Base-by-base conservation (phyloP, 2,329 filamentous ascomycete genomes). In the Colletotrichum tropicicola region DNA sequence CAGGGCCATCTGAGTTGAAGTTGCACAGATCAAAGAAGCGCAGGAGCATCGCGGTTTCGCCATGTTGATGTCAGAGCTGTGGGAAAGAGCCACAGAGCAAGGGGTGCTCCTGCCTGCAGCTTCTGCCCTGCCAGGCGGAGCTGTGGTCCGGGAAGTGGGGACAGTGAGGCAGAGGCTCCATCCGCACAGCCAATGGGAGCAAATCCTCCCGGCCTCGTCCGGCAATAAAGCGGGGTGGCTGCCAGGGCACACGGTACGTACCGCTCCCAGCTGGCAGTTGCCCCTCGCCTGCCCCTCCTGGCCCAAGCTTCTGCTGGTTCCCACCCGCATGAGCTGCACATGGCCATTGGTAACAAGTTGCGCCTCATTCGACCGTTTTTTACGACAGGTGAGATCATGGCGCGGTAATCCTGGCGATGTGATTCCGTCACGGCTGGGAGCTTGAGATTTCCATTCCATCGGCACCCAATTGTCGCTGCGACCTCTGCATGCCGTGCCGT, bases 31-130 rank as follows among this genome's bases (percentile, higher is more conserved):
- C 56, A 60, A 48, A 27, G 21, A 62, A 47, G 37, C 25, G 57
- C 61, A 43, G 56, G 35, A n/a, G 27, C 43, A 55, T 54, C 54
- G 47, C 13, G 17, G 55, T 64, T 65, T 60, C 64, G 64, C 59
- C 60, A 67, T 65, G 48, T 67, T 67, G 64, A 66, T 66, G 64
- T 67, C 64, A 67, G 32, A 64, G 43, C 37, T 37, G 17, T 15
- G 30, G 39, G 57, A 37, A 41, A 54, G 30, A 10, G 3, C 30
- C 30, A 35, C 15, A 15, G 9, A 3, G 9, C 30, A 35, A 35
- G 30, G 9, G 30, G 30, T 15, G 9, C 30, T 35, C 21, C 8
- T 45, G 10, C 53, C 43, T 44, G 45, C 25, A 12, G 45, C 10
- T 63, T 25, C 27, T 9, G 47, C 35, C 41, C 23, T 37, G 37